Base-by-base conservation (phyloP, 768 basidiomycete species). In the Panaeolus cyanescens region DNA sequence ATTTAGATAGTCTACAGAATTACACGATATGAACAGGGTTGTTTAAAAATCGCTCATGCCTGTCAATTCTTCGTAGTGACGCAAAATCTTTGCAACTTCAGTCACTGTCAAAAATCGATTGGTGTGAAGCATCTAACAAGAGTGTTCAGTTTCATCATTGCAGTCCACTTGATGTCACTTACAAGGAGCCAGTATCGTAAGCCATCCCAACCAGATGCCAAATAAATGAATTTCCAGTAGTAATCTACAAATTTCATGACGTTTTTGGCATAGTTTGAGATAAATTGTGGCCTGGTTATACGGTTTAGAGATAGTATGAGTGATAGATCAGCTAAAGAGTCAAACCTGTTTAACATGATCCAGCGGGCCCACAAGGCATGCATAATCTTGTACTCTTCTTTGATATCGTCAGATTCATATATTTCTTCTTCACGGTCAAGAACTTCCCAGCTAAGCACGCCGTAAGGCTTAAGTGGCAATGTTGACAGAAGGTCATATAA, bases 361-460 rank as follows among this genome's bases (percentile, higher is more conserved):
- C 90, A 93, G 56, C 92, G 70, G 12, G 77, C 84, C 91, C 91
- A 93, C 12, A 93, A 73, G 5, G 90, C 89, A 59, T 86, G 84
- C 78, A 93, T 89, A 6, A 92, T 86, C 70, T 93, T 93, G 60
- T 89, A 85, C 63, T 92, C 89, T 59, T 91, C 90, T 37, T 78
- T 77, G 10, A 92, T 77, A 66, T 92, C 86, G 62, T 90, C 87
- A 45, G 82, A 75, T 62, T 91, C 88, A 59, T 85, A 92, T 0
- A 93, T 78, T 63, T 92, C 91, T 54, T 92, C 92, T 67, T 93
- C 91, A 37, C 84, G 75, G 61, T 92, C 90, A 7, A 89, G 55
- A 7, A 93, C 78, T 36, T 81, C 77, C 91, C 91, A 93, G 2
- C 81, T 80, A 40, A 90, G 77, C 2, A 90, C 73, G 3, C 92